Base-by-base conservation (phyloP, 2,329 filamentous ascomycete genomes). In the Neospermospora avenae region DNA sequence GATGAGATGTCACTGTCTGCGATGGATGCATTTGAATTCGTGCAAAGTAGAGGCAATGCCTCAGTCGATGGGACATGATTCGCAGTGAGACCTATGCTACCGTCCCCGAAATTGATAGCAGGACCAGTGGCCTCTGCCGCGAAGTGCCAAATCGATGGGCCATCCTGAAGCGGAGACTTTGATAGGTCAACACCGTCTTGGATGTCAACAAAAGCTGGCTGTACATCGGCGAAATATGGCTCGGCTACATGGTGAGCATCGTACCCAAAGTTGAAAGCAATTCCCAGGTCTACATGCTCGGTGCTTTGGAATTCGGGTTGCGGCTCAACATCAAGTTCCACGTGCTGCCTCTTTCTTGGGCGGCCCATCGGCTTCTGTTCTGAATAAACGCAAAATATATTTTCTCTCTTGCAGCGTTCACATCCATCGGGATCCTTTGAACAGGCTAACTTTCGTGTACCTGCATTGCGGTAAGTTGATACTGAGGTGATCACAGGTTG, bases 331-430 rank as follows among this genome's bases (percentile, higher is more conserved):
- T 58, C 28, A n/a, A 62, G 60, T 52, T 73, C 69, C 34, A 69
- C 65, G 52, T 69, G 72, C 39, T 74, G 78, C 59, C 82, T 77
- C 73, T 88, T 88, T 58, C 84, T 77, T 22, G 85, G 85, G 44
- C 85, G 77, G 3, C 85, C 85, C 85, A 88, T 88, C 42, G 77
- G 83, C 72, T 88, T 88, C 70, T 87, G 85, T 13, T 79, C 76
- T 7, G 84, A 87, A 73, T 87, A 88, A 64, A 83, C 77, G 68
- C 85, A 88, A 44, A 62, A 58, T 44, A 86, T 80, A 59, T 77
- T 78, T 65, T 88, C 85, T 58, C 77, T 78, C 57, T 74, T 77
- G 69, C 85, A 88, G 59, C 85, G 80, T 7, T 77, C 74, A 70
- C 85, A 88, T 58, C 84, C 84, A 55, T 81, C 78, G 1, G 76